Evolutionary conservation across 176 grass and related monocot genomes (phyloP), one percentile per base, ranked within the genome.

Genomic region (Carex myosuroides): DNA sequence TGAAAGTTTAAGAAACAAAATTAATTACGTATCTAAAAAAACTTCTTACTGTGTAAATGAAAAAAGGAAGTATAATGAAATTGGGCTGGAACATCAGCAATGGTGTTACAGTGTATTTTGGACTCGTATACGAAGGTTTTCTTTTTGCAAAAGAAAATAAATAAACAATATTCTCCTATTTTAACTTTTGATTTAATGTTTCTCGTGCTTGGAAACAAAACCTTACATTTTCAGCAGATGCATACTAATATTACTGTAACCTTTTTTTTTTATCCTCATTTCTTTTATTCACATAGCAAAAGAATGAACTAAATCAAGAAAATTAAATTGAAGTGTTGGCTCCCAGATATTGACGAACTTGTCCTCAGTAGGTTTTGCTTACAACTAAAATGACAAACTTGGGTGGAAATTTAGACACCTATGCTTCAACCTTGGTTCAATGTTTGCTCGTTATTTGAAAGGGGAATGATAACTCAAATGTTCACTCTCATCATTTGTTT

Each of bases 1-100:
- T 97, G 90, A 79, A 86, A 42, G 18, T 85, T 80, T 60, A 89
- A 77, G 17, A 83, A 62, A 76, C 63, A 84, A 81, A 46, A 63
- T 50, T 32, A 64, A 32, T 81, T 81, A 55, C 2, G 16, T 57
- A 4, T 56, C 44, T 11, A 1, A 56, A 56, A 29, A 78, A 26
- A 54, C 3, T 78, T 55, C 20, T 78, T 32, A 78, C 73, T 50
- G 4, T 29, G 13, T 52, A 50, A 78, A 24, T 35, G 37, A 63
- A 42, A 81, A 39, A 81, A 35, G 10, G 10, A 62, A 21, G 10
- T 63, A 63, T 44, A 26, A 22, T 61, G 32, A 63, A 81, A 63
- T 59, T 81, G 35, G 64, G 32, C 5, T 0, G 2, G 56, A 61
- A 50, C 46, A 50, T 6, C 8, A 20, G 10, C 16, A 20, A 61